A percentile compares a stretch with the other conserved stretches of the same genome.
Evolutionary conservation across 108 stramenopile species (phyloP).

Genomic region (Nitzschia putrida): DNA sequence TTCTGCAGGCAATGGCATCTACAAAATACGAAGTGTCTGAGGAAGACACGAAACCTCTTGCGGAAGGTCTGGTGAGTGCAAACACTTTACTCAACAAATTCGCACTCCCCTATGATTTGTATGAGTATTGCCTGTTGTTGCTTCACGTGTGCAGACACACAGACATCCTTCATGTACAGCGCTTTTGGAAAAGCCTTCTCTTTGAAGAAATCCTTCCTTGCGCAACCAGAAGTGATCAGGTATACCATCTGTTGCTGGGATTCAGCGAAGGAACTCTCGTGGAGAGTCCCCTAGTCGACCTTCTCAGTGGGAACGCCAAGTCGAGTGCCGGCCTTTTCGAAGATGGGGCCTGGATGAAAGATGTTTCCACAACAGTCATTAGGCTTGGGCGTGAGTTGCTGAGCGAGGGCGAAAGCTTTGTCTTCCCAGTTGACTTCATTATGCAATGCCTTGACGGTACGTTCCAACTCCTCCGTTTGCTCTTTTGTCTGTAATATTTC

Average conservation of each 20-base stretch:
- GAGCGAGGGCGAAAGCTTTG: conserved; percentile 64
- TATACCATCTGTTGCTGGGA: conserved; percentile 40
- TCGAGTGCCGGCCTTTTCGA: conserved; percentile 57
- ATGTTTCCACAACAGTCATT: conserved; percentile 51
- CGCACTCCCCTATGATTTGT: conserved; percentile 62
- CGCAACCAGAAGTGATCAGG: conserved; percentile 47
- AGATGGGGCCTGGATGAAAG: conserved; percentile 68
- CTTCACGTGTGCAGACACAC: conserved; percentile 61
- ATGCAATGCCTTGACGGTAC: conserved; percentile 65
- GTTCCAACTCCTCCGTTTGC: background rate
- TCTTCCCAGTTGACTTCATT: conserved; percentile 71
- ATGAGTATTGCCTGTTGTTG: conserved; percentile 73
- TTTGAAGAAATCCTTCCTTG: conserved; percentile 79
- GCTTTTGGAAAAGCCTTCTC: conserved; percentile 73
- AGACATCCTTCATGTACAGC: conserved; percentile 49
- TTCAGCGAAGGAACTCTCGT: conserved; percentile 42
- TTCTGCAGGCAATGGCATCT: conserved; percentile 58
- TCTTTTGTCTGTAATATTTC: conserved; percentile 5
- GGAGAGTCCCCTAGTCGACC: conserved; percentile 16
- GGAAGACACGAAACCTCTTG: conserved; percentile 48
- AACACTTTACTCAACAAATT: conserved; percentile 81
- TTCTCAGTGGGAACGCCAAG: conserved; percentile 23
- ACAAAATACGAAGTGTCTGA: conserved; percentile 40
- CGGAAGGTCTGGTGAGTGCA: conserved; percentile 51
- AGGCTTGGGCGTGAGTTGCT: conserved; percentile 65